Base-by-base conservation (phyloP, 768 basidiomycete genomes). In the Tubosaeta brunneosetosa region DNA sequence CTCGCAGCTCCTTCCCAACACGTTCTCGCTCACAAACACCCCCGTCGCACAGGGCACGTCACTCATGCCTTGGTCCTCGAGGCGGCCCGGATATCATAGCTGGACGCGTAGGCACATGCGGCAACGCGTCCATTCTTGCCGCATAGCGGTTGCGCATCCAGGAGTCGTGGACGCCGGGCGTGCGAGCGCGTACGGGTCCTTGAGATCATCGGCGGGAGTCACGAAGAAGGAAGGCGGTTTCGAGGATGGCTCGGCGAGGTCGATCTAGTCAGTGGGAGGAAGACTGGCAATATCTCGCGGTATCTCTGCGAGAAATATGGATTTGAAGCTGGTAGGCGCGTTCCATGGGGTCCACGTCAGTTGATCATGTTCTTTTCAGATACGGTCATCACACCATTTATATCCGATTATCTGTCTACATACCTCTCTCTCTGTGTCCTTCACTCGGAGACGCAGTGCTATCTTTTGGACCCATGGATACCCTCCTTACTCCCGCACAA, bases 221-320 rank as follows among this genome's bases (percentile, higher is more conserved):
- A 82, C 47, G 88, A 90, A 55, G 88, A 88, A 59, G 88, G 83
- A 2, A 71, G 83, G 58, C 73, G 83, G 42, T 83, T 92, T 40
- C 77, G 85, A 59, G 80, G 80, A 4, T 89, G 89, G 87, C 72
- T 93, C 6, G 91, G 90, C n/a, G 88, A 88, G 31, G 90, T 91
- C 10, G 87, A 90, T 60, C 64, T n/a, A n/a, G n/a, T n/a, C n/a
- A n/a, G n/a, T 77, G 86, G 81, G 17, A 73, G 83, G 54, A 79
- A 83, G 42, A 73, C n/a, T n/a, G n/a, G n/a, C n/a, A n/a, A n/a
- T n/a, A n/a, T 91, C 19, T 83, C 86, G 2, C 74, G 84, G 62
- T 92, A 91, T 62, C 76, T 92, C 38, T 83, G 83, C 31, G 88
- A 91, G 43, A 78, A 89, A 47, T 92, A 84, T 66, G 87, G 89